Percentiles rank a stretch among this genome's conserved stretches.
Evolutionary conservation across 225 moss, liverwort and hornwort genomes (phyloP).

Genomic region (Bryum argenteum): DNA sequence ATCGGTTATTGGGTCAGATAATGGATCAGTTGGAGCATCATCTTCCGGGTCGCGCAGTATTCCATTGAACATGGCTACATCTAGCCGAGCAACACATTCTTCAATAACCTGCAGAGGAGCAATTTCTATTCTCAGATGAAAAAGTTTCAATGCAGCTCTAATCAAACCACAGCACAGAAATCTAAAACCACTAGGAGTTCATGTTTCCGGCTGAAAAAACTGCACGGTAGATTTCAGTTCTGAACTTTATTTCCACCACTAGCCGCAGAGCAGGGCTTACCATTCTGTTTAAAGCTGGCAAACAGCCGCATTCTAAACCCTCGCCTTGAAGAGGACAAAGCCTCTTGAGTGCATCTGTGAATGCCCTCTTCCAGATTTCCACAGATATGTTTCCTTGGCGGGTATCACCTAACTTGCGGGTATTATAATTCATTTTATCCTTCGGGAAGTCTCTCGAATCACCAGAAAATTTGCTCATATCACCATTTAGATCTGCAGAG

Average conservation of each 20-base stretch:
- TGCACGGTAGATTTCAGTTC: background rate
- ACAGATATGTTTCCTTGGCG: slow-evolving; percentile 42
- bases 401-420: slow-evolving; percentile 39
- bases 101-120: slow-evolving; percentile 73
- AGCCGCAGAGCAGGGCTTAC: slow-evolving; percentile 23
- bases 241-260: slow-evolving; percentile 3
- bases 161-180: background rate
- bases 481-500: slow-evolving; percentile 36
- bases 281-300: slow-evolving; percentile 43
- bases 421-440: slow-evolving; percentile 36
- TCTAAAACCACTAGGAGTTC: background rate
- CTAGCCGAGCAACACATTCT: slow-evolving; percentile 84
- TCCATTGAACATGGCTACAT: slow-evolving; percentile 98
- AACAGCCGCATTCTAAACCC: slow-evolving; percentile 39
- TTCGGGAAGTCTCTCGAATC: slow-evolving; percentile 36
- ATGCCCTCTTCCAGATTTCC: slow-evolving; percentile 44
- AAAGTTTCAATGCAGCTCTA: background rate
- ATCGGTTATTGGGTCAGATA: slow-evolving; percentile 96
- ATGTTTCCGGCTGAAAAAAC: background rate
- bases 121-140: slow-evolving; percentile 14
- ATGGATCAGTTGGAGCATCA: slow-evolving; percentile 88
- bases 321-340: slow-evolving; percentile 43
- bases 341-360: slow-evolving; percentile 37
- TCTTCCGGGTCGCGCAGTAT: slow-evolving; percentile 85
- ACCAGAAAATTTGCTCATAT: slow-evolving; percentile 34